Evolutionary conservation across 495 filamentous ascomycete species (phyloP).

Genomic region (Podospora pseudocomata): DNA sequence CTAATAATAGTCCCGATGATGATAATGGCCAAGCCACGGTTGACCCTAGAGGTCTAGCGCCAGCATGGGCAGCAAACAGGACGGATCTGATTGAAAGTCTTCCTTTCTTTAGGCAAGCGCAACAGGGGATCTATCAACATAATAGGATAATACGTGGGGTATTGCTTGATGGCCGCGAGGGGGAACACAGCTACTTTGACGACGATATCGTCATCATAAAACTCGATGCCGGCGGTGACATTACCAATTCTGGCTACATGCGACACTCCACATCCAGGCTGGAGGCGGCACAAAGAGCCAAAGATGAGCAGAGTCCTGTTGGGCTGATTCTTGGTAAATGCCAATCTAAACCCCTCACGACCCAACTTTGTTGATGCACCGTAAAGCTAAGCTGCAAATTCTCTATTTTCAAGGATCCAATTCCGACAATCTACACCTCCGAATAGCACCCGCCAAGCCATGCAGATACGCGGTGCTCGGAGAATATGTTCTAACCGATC

Average conservation of each 20-base stretch:
- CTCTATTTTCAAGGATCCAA: neutral
- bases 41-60: constrained; percentile 2
- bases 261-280: neutral
- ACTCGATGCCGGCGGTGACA: constrained; percentile 5
- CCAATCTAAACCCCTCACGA: neutral
- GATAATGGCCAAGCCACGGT: neutral
- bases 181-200: constrained; percentile 7
- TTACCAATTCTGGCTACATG: neutral
- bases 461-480: constrained; percentile 5
- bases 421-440: neutral
- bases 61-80: constrained; percentile 1
- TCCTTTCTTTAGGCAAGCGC: neutral
- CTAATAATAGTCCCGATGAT: neutral
- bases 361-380: neutral
- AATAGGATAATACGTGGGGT: neutral
- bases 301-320: neutral
- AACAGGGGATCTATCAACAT: constrained; percentile 1
- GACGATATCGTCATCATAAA: constrained; percentile 8
- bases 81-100: constrained; percentile 5
- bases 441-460: constrained; percentile 1
- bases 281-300: neutral
- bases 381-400: neutral
- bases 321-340: constrained; percentile 1
- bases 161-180: constrained; percentile 1
- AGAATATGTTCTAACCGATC: neutral